A percentile compares a stretch with the other conserved stretches of the same genome.
Conservation (phyloP, 23 red algal genomes). For the Gracilaria domingensis region DNA sequence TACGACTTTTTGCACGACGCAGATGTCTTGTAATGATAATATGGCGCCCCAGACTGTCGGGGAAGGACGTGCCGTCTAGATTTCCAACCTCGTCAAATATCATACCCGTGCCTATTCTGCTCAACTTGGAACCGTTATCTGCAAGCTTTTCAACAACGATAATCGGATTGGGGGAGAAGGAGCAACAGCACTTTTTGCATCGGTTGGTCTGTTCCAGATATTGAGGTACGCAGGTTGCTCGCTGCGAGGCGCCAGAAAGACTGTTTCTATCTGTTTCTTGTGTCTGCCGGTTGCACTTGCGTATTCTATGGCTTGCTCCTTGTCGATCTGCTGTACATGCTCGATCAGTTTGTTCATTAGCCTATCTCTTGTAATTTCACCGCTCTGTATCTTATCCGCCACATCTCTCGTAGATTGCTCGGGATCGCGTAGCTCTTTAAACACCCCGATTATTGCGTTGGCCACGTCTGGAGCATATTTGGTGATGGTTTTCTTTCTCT, state of each 20-base stretch:
- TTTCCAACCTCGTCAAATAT: no score
- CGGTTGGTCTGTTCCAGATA: not conserved
- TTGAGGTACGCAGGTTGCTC: conserved; percentile 39
- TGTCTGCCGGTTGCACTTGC: conserved; percentile 40
- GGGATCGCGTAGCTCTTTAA: conserved; percentile 49
- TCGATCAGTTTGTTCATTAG: conserved; percentile 68
- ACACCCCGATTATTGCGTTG: conserved; percentile 65
- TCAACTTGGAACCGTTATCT: not conserved
- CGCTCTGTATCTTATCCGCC: conserved; percentile 39
- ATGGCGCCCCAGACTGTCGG: not conserved
- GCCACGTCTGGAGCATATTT: conserved; percentile 89
- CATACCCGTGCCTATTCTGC: no score
- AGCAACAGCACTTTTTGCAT: not conserved
- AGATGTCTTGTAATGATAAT: conserved; percentile 7
- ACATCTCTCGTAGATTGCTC: conserved; percentile 38
- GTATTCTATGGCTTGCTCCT: conserved; percentile 64
- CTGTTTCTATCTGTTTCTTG: conserved; percentile 42
- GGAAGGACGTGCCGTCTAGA: not conserved
- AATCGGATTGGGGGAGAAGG: not conserved
- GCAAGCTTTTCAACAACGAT: conserved; percentile 16
- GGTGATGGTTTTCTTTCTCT: conserved; percentile 72
- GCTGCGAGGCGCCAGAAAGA: conserved; percentile 31
- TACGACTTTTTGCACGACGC: conserved; percentile 36
- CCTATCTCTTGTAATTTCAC: conserved; percentile 37
- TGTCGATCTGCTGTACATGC: conserved; percentile 79